Base-by-base conservation (phyloP, 2,329 filamentous ascomycete species). In the Knoxdaviesia proteae region DNA sequence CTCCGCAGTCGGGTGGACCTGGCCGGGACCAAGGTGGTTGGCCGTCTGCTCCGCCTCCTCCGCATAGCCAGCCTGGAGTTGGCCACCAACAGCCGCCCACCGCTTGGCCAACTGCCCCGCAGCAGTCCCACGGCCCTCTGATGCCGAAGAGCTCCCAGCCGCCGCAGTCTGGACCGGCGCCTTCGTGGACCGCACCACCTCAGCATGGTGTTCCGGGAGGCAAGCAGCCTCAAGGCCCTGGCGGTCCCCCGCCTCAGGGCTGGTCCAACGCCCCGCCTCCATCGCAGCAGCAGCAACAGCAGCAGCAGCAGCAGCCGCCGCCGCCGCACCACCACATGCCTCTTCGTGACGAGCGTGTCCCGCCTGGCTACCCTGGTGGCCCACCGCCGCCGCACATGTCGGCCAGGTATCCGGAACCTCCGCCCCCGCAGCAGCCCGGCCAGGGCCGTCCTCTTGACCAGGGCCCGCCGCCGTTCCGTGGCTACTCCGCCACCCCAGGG, bases 401-500 rank as follows among this genome's bases (percentile, higher is more conserved):
- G 33, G 41, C 43, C 9, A 45, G 43, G 11, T 42, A 44, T 20
- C 9, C 38, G 8, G 43, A 43, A 30, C 34, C 34, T n/a, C 42
- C 41, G 10, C 34, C 20, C 6, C 34, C 38, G 10, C 42, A 42
- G 32, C 34, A 37, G 30, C 43, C 29, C 34, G 29, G 33, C 36
- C 53, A 57, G 7, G 58, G 59, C 29, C 58, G 61, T 3, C 58
- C 60, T 4, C 53, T 53, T 7, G 49, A 51, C 0, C 62, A 63
- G 46, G 51, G 54, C 6, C 55, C 53, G n/a, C 50, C 52, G 4
- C 50, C 56, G 3, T 69, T 67, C 47, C 48, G 58, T 20, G 60
- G 64, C 6, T 68, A 68, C 47, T 55, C 59, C 6, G 61, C 56
- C 9, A 62, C 64, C 4, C 60, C 65, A 2, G 60, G 54, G 2